These are phyloP conservation scores for Telfairia occidentalis DNA, from an alignment of 331 rosid genomes.

Conservation along the genomic window DNA sequence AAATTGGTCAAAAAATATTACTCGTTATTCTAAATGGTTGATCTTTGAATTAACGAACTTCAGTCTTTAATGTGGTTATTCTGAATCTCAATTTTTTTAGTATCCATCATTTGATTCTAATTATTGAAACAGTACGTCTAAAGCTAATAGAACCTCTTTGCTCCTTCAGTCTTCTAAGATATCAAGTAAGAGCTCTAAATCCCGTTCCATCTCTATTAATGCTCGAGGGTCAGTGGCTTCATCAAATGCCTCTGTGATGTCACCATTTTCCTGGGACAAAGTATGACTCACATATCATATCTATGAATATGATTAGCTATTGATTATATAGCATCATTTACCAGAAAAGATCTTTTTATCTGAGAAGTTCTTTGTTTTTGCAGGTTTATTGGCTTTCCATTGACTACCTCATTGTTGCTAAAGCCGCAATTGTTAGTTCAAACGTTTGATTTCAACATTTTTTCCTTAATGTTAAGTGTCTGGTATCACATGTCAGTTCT, in stretches of 20 bases:
- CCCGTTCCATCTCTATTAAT: constrained; percentile 40
- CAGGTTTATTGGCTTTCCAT: constrained; percentile 89
- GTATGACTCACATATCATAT: constrained; percentile 24
- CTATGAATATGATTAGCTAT: neutral
- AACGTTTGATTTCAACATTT: constrained; percentile 1
- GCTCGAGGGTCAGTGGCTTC: constrained; percentile 30
- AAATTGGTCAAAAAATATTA: no score
- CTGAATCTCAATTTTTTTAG: neutral
- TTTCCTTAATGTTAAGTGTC: neutral
- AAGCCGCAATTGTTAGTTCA: constrained; percentile 71
- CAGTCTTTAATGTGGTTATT: neutral
- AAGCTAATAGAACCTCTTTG: constrained; percentile 7
- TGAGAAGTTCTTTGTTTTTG: constrained; percentile 22
- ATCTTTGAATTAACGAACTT: neutral
- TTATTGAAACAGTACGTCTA: neutral
- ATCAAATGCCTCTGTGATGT: constrained; percentile 24
- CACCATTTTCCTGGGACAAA: constrained; percentile 59
- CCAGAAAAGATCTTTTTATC: neutral
- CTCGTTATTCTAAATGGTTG: neutral
- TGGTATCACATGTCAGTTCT: constrained; percentile 2
- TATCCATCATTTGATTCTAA: neutral
- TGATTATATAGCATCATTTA: neutral
- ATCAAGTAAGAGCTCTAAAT: constrained; percentile 50
- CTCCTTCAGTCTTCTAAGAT: constrained; percentile 40
- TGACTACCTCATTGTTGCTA: constrained; percentile 76